A percentile compares a stretch with the other conserved stretches of the same genome.
Evolutionary conservation across 148 eudicot species (phyloP).

Genomic region (Camellia japonica): DNA sequence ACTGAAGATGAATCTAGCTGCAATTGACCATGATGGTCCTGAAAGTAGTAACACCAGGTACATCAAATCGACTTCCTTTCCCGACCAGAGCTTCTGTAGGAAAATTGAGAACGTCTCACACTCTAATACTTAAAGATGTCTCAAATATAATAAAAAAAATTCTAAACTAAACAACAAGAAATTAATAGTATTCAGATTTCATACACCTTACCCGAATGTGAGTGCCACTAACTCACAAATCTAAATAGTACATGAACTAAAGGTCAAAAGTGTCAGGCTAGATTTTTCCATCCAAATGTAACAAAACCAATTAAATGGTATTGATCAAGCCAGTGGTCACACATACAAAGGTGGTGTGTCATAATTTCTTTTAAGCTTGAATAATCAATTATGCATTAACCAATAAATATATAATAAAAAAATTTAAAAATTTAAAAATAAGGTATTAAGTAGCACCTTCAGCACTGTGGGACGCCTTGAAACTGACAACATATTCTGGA

Average conservation of each 20-base stretch:
- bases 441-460: conserved; percentile 26
- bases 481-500: conserved; percentile 41
- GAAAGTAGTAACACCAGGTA: conserved; percentile 17
- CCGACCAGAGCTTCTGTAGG: conserved; percentile 15
- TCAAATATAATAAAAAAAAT: background rate
- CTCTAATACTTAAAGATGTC: background rate
- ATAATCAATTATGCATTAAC: too few relatives aligned
- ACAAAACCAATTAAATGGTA: background rate
- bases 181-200: background rate
- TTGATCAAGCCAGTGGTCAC: background rate
- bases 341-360: background rate
- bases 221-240: background rate
- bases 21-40: conserved; percentile 13
- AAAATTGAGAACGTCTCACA: background rate
- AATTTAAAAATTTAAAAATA: background rate
- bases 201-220: background rate
- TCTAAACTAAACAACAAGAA: background rate
- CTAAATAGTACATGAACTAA: background rate
- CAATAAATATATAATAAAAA: too few relatives aligned
- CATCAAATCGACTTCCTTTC: conserved; percentile 13
- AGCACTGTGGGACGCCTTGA: conserved; percentile 18
- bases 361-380: background rate
- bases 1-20: conserved; percentile 18
- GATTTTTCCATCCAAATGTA: background rate
- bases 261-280: too few relatives aligned